Conservation (phyloP, 2,329 filamentous ascomycete species). For the Colletotrichum melonis region DNA sequence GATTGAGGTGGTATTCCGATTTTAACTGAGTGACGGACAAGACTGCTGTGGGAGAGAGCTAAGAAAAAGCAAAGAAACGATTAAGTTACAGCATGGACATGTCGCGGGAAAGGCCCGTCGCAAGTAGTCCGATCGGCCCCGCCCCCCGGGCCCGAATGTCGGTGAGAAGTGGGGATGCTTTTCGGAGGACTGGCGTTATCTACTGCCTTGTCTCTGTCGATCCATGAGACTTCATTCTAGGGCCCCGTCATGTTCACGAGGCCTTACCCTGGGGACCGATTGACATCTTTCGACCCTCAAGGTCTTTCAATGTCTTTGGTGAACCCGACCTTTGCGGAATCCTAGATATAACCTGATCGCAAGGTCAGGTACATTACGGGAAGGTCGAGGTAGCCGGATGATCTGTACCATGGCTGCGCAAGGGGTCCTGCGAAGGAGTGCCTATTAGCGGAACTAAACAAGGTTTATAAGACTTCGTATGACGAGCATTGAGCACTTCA, state of each 20-base stretch:
- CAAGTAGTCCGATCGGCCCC: neutral
- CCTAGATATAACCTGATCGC: neutral
- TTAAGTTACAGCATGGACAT: neutral
- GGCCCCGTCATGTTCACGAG: neutral
- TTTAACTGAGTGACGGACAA: neutral
- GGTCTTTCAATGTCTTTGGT: neutral
- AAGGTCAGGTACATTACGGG: too few relatives aligned
- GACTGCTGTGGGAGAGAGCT: neutral
- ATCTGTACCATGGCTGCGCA: neutral
- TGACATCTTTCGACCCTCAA: neutral
- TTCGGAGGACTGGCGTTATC: neutral
- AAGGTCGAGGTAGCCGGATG: neutral
- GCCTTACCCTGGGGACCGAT: too few relatives aligned
- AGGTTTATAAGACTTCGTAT: neutral
- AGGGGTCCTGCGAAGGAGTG: neutral
- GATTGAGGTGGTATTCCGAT: neutral
- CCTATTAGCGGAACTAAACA: too few relatives aligned
- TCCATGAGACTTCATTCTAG: neutral
- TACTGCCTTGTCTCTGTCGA: neutral
- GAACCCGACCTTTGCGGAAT: neutral
- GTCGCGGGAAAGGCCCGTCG: neutral
- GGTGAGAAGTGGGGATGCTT: neutral
- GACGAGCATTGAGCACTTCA: neutral
- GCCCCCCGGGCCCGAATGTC: neutral
- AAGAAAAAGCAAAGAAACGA: neutral